phyloP scores from a whole-genome alignment of 306 rosid genomes.

The Lagenaria siceraria region DNA sequence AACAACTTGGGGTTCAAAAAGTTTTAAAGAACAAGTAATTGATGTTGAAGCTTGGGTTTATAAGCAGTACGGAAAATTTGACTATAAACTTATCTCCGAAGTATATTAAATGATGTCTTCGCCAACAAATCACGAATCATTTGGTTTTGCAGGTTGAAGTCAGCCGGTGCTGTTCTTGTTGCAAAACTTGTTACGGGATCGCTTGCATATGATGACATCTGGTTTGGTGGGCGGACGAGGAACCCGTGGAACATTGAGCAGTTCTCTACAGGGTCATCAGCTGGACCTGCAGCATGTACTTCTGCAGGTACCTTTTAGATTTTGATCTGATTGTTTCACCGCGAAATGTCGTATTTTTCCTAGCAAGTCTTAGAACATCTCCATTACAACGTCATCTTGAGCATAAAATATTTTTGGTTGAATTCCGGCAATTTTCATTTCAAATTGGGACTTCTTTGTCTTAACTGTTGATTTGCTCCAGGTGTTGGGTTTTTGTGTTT shows the following conservation, averaged over 20 bases:
- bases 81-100: constrained; percentile 2
- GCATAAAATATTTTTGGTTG: neutral
- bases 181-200: constrained; percentile 76
- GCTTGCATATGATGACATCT: constrained; percentile 73
- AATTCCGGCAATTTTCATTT: neutral
- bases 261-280: constrained; percentile 68
- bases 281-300: constrained; percentile 72
- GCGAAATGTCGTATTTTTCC: neutral
- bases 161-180: constrained; percentile 61
- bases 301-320: constrained; percentile 37
- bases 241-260: constrained; percentile 76
- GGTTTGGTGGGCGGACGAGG: constrained; percentile 82
- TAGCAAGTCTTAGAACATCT: neutral
- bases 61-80: constrained; percentile 28
- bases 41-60: constrained; percentile 64
- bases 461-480: neutral
- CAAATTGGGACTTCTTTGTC: neutral
- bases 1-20: constrained; percentile 73
- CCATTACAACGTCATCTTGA: neutral
- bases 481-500: neutral
- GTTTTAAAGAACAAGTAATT: constrained; percentile 56
- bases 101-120: neutral
- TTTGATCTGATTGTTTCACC: neutral
- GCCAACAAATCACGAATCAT: constrained; percentile 3
- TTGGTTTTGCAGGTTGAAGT: constrained; percentile 31